Percentiles rank a stretch among this genome's conserved stretches.
Conservation (phyloP, 2,329 filamentous ascomycete species). For the Mycocentrospora acerina region DNA sequence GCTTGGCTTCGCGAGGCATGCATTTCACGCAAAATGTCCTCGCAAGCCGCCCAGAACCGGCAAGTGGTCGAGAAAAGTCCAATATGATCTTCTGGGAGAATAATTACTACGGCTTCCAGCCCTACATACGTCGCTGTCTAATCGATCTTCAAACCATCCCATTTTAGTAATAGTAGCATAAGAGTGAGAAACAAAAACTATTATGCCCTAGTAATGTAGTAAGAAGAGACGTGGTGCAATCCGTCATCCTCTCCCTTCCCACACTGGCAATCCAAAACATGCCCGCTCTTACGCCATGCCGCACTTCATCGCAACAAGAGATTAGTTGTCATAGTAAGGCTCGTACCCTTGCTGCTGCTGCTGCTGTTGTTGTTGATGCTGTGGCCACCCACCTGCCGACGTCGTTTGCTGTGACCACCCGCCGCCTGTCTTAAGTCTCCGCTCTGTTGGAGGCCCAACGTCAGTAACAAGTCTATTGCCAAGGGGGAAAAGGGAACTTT, state of each 20-base stretch:
- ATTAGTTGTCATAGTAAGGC: conserved; percentile 43
- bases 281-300: conserved; percentile 30
- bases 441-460: conserved; percentile 39
- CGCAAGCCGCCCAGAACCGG: too few species aligned
- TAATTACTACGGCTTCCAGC: too few species aligned
- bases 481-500: too few species aligned
- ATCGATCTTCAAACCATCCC: too few species aligned
- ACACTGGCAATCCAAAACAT: conserved; percentile 17
- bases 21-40: too few species aligned
- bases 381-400: conserved; percentile 36
- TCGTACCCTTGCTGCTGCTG: conserved; percentile 43
- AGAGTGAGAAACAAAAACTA: too few species aligned
- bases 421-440: conserved; percentile 42
- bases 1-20: too few species aligned
- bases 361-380: conserved; percentile 34
- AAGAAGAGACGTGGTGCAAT: conserved; percentile 28
- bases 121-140: too few species aligned
- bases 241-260: conserved; percentile 28
- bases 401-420: conserved; percentile 42
- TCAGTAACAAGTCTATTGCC: conserved; percentile 24
- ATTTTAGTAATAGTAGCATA: too few species aligned
- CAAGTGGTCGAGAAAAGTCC: too few species aligned
- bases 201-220: conserved; percentile 34
- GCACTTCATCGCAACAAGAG: conserved; percentile 33
- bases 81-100: too few species aligned